These are phyloP conservation scores for Lipomyces japonicus DNA, from an alignment of 805 yeast genomes.

Conservation along the genomic window DNA sequence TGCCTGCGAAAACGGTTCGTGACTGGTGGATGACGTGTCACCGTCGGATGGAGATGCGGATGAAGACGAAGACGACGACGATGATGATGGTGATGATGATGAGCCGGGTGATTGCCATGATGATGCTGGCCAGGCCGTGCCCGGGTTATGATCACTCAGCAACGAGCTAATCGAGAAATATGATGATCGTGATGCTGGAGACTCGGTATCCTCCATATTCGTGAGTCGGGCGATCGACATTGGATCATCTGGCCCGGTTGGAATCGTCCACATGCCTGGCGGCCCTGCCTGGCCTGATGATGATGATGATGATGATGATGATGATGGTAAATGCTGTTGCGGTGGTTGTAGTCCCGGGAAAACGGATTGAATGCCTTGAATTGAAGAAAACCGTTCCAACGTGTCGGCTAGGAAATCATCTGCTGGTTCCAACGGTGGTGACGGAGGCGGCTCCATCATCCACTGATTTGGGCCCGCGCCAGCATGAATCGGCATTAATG, in stretches of 20 bases:
- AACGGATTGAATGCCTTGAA: conserved; percentile 9
- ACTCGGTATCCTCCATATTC: conserved; percentile 23
- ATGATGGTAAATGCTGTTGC: too few relatives aligned
- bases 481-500: background rate
- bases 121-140: conserved; percentile 1
- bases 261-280: conserved; percentile 1
- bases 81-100: background rate
- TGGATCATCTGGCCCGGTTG: conserved; percentile 22
- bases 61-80: background rate
- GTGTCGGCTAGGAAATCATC: background rate
- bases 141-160: background rate
- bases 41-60: background rate
- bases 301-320: too few relatives aligned
- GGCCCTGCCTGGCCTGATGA: too few relatives aligned
- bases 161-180: conserved; percentile 15
- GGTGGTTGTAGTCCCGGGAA: conserved; percentile 10
- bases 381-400: conserved; percentile 4
- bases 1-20: background rate
- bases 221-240: conserved; percentile 33
- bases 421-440: conserved; percentile 11
- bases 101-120: background rate
- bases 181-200: conserved; percentile 27
- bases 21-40: background rate
- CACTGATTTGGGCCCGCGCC: background rate
- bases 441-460: conserved; percentile 7